Conservation (phyloP, 2,329 filamentous ascomycete genomes). For the Scleromitrula shiraiana region DNA sequence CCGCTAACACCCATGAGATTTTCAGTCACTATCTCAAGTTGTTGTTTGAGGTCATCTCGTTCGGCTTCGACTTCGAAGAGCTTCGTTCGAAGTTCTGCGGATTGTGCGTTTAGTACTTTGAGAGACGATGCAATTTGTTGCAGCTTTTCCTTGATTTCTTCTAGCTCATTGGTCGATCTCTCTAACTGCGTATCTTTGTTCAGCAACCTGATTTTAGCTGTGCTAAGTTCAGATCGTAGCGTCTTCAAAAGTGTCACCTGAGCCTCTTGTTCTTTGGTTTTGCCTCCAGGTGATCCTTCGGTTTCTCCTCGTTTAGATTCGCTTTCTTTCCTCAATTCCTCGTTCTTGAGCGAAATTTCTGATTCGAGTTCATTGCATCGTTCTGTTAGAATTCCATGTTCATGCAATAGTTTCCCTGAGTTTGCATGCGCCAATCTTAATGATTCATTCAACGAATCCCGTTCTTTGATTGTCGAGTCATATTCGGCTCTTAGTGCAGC, state of each 20-base stretch:
- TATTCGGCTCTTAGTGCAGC: background rate
- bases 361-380: background rate
- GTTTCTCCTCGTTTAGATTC: background rate
- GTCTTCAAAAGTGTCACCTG: no score
- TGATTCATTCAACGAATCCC: background rate
- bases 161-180: background rate
- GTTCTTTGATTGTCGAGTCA: background rate
- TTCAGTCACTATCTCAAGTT: constrained; percentile 2
- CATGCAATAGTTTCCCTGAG: background rate
- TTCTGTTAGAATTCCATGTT: background rate
- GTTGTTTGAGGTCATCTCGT: background rate
- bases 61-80: background rate
- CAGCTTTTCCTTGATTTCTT: background rate
- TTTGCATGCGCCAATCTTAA: background rate
- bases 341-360: background rate
- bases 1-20: background rate
- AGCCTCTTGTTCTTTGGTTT: no score
- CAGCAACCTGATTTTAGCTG: no score
- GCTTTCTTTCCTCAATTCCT: background rate
- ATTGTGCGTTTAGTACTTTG: no score
- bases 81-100: no score
- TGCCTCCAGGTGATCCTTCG: no score
- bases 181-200: background rate
- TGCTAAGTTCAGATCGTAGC: no score
- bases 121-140: no score